Evolutionary conservation across 192 early-diverging fungal genomes (phyloP).

Genomic region (Phlyctochytrium bullatum): DNA sequence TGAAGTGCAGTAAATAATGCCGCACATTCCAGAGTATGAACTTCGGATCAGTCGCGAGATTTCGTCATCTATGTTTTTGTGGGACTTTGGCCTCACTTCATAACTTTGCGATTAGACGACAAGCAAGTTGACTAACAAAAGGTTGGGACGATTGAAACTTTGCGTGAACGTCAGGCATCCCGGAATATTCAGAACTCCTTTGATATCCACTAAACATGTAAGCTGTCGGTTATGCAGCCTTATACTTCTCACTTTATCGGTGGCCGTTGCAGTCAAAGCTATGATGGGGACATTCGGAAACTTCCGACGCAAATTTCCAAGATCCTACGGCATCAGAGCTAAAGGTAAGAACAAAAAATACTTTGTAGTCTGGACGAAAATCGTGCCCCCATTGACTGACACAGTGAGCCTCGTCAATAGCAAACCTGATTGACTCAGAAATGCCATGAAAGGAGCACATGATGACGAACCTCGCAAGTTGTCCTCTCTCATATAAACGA

Average conservation of each 20-base stretch:
- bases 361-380: slow-evolving; percentile 91
- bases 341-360: neutral
- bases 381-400: slow-evolving; percentile 97
- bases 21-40: slow-evolving; percentile 63
- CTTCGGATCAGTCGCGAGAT: slow-evolving; percentile 70
- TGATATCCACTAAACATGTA: slow-evolving; percentile 63
- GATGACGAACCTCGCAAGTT: slow-evolving; percentile 57
- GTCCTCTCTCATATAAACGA: slow-evolving; percentile 53
- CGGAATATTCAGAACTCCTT: slow-evolving; percentile 68
- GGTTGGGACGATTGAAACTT: slow-evolving; percentile 87
- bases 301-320: slow-evolving; percentile 60
- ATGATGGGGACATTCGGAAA: slow-evolving; percentile 84
- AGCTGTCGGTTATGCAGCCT: neutral
- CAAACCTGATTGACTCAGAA: slow-evolving; percentile 52
- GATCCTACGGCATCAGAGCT: slow-evolving; percentile 20
- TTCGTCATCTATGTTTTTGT: slow-evolving; percentile 62
- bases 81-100: slow-evolving; percentile 54
- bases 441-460: neutral
- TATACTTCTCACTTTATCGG: slow-evolving; percentile 72
- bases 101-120: slow-evolving; percentile 32
- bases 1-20: slow-evolving; percentile 92
- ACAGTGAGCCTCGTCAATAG: slow-evolving; percentile 97
- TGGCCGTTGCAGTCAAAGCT: slow-evolving; percentile 96
- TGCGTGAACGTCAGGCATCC: slow-evolving; percentile 71
- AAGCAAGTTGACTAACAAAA: slow-evolving; percentile 9